Percentiles rank a stretch among this genome's conserved stretches.
phyloP scores from a whole-genome alignment of 768 basidiomycete species.

The Ramaria rubella region DNA sequence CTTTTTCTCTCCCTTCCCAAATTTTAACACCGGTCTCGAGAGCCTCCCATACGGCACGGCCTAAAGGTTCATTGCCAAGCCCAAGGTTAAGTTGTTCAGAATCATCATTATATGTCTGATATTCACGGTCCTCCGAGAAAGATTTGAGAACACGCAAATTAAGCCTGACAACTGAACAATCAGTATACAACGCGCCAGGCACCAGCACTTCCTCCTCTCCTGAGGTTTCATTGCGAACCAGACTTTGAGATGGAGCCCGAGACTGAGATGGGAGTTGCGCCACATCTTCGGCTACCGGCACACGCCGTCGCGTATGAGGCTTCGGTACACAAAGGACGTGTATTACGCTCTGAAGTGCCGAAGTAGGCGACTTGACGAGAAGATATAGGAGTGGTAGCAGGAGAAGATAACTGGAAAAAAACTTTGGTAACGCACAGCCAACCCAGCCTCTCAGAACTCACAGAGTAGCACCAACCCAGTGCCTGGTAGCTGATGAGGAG shows the following conservation, averaged over 20 bases:
- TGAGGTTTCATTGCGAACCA: conserved; percentile 13
- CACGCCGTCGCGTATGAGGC: conserved; percentile 50
- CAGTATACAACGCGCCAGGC: conserved; percentile 70
- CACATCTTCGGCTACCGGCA: conserved; percentile 9
- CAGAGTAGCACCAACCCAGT: conserved; percentile 28
- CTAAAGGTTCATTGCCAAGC: conserved; percentile 4
- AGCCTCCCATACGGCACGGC: conserved; percentile 9
- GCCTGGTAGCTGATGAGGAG: conserved; percentile 30
- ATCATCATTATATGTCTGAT: not conserved
- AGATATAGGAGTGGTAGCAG: conserved; percentile 62
- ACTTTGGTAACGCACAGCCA: not conserved
- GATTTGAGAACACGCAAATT: conserved; percentile 21
- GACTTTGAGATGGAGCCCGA: conserved; percentile 5
- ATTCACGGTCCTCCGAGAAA: not conserved
- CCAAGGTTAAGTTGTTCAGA: conserved; percentile 1
- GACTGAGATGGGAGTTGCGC: conserved; percentile 23
- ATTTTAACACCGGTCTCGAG: conserved; percentile 9
- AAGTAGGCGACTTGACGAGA: conserved; percentile 58
- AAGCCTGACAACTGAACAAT: conserved; percentile 60
- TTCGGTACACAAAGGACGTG: conserved; percentile 80
- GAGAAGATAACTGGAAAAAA: conserved; percentile 49
- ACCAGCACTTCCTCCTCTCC: conserved; percentile 59
- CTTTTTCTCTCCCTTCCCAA: conserved; percentile 7
- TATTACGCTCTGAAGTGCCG: conserved; percentile 68
- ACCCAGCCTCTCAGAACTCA: conserved; percentile 27